Base-by-base conservation (phyloP, 805 yeast species). In the Candida krabiensis region DNA sequence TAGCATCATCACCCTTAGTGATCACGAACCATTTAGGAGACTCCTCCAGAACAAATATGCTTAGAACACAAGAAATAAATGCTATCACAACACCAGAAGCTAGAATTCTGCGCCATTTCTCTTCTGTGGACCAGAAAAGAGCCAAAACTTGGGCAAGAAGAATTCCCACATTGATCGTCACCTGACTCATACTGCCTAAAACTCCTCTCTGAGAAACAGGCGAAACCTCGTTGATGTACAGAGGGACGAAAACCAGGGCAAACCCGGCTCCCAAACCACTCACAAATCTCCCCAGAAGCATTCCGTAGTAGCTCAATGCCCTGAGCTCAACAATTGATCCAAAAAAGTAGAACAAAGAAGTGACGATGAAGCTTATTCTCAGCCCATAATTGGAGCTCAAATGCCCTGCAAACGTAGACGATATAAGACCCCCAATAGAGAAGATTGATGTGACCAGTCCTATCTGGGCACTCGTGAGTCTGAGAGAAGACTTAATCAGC, bases 211-310 rank as follows among this genome's bases (percentile, higher is more conserved):
- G 63, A 4, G 67, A 67, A 1, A 70, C 60, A 0, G 97, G 96
- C 6, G 93, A 69, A 9, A 89, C 73, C 61, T 89, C 96, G 56
- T 80, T 83, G 51, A 93, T 78, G 49, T 79, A 81, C 43, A 93
- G 61, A 0, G 98, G 95, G 0, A 89, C 83, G 13, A 86, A 79
- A 3, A 93, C 98, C 41, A 93, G 74, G 1, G 91, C 83, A 9
- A 81, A 70, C 4, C 99, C 99, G 6, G 96, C 95, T 2, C 86
- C 95, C 2, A 88, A 33, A 0, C 99, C 99, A 14, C 86, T 76
- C 4, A 86, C 50, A 38, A 88, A 71, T 41, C 99, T 71, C 0
- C 97, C 97, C 11, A 75, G 4, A 9, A 78, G 53, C 44, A 91
- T 60, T 1, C 55, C 44, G 3, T 35, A 4, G 43, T 73, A 74